Evolutionary conservation across 345 rosid genomes (phyloP).

Genomic region (Crucihimalaya himalaica): DNA sequence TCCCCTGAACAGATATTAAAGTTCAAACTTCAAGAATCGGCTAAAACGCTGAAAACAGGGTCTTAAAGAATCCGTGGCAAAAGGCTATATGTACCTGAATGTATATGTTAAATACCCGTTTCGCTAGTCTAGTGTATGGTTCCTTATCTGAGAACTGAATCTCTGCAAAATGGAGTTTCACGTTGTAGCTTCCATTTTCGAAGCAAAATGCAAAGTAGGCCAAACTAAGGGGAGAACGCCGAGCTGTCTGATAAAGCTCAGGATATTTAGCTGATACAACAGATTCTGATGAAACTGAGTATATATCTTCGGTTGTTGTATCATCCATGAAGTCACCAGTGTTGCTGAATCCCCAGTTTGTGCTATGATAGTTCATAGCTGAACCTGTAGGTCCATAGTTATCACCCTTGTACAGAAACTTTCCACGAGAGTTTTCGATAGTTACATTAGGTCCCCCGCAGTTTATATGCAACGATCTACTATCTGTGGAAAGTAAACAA

Average conservation of each 20-base stretch:
- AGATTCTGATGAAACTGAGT: constrained; percentile 19
- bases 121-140: constrained; percentile 53
- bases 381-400: constrained; percentile 19
- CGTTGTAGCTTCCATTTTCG: constrained; percentile 56
- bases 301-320: constrained; percentile 25
- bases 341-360: constrained; percentile 38
- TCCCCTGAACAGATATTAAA: constrained; percentile 39
- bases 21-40: not conserved
- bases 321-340: constrained; percentile 46
- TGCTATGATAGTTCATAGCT: constrained; percentile 15
- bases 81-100: constrained; percentile 24
- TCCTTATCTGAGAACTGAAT: constrained; percentile 52
- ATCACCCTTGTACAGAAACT: constrained; percentile 31
- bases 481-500: constrained; percentile 3
- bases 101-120: constrained; percentile 51
- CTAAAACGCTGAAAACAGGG: not conserved
- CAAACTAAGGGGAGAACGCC: constrained; percentile 60
- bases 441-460: constrained; percentile 35
- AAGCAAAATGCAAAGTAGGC: constrained; percentile 68
- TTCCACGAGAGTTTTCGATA: constrained; percentile 27
- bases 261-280: constrained; percentile 29
- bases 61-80: not conserved
- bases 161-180: constrained; percentile 67
- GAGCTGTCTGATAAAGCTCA: constrained; percentile 52
- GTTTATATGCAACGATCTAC: constrained; percentile 35